Evolutionary conservation across 345 rosid genomes (phyloP).

Genomic region (Euphorbia peplus): DNA sequence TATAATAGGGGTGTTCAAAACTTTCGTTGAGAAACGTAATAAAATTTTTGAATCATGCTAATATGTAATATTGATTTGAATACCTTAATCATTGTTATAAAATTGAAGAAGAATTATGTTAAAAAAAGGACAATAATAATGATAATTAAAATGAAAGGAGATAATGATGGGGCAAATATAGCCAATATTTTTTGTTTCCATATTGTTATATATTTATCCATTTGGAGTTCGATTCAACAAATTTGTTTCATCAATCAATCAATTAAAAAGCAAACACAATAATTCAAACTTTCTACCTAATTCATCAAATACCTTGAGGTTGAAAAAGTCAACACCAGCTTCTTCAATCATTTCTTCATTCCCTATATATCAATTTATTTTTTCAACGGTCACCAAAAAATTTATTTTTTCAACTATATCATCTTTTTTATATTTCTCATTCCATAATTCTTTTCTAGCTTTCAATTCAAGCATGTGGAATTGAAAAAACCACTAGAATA

Average conservation of each 20-base stretch:
- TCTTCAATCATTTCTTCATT: constrained; percentile 40
- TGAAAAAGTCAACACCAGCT: constrained; percentile 38
- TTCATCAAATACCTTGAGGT: constrained; percentile 29
- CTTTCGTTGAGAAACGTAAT: too few relatives aligned
- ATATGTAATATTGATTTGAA: not conserved
- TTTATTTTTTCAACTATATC: not conserved
- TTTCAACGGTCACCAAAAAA: too few relatives aligned
- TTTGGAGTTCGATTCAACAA: not conserved
- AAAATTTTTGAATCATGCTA: too few relatives aligned
- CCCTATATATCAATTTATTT: constrained; percentile 4
- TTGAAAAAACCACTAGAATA: not conserved
- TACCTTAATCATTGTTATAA: constrained; percentile 1
- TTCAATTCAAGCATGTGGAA: constrained; percentile 2
- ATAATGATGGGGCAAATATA: constrained; percentile 1
- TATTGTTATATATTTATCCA: not conserved
- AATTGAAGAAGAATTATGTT: not conserved
- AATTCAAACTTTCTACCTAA: constrained; percentile 47
- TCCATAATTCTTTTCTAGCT: constrained; percentile 5
- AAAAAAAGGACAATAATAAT: not conserved
- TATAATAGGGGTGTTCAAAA: too few relatives aligned
- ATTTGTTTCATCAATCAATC: constrained; percentile 9
- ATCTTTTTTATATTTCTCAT: not conserved
- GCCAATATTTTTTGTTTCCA: not conserved
- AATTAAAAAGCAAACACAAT: constrained; percentile 19
- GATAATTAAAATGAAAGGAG: not conserved